These are phyloP conservation scores for Eucalyptus polybractea DNA, from an alignment of 345 rosid species.

Conservation along the genomic window DNA sequence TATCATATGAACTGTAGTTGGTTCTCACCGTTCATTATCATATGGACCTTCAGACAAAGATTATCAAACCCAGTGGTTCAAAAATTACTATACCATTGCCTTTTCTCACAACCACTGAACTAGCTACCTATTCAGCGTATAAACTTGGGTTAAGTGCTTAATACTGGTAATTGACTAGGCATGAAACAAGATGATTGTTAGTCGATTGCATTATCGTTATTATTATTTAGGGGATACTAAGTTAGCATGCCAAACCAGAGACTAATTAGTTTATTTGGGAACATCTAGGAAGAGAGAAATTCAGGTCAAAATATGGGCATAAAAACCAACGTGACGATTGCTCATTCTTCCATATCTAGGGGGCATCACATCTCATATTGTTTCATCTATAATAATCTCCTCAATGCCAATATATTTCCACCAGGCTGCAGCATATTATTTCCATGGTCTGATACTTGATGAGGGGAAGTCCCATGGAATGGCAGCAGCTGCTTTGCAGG, in stretches of 20 bases:
- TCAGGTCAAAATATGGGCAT: neutral
- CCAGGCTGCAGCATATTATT: conserved; percentile 98
- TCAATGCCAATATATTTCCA: neutral
- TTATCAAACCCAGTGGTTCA: neutral
- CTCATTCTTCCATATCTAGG: neutral
- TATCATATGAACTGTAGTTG: neutral
- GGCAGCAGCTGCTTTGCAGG: conserved; percentile 97
- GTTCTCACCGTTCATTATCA: neutral
- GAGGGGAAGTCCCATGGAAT: conserved; percentile 94
- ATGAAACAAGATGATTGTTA: neutral
- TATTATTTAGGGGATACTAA: neutral
- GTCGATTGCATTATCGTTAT: neutral
- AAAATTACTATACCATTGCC: neutral
- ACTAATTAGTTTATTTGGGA: neutral
- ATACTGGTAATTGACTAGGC: neutral
- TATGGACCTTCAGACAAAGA: neutral
- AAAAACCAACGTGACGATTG: neutral
- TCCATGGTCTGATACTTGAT: conserved; percentile 94
- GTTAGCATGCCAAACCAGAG: neutral
- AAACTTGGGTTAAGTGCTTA: neutral
- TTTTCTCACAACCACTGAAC: neutral
- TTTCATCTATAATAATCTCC: neutral
- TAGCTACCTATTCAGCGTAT: neutral
- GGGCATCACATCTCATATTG: neutral
- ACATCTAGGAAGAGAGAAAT: neutral